Percentiles rank a stretch among this genome's conserved stretches.
Conservation (phyloP, 768 basidiomycete genomes). For the Trametes cinnabarina region DNA sequence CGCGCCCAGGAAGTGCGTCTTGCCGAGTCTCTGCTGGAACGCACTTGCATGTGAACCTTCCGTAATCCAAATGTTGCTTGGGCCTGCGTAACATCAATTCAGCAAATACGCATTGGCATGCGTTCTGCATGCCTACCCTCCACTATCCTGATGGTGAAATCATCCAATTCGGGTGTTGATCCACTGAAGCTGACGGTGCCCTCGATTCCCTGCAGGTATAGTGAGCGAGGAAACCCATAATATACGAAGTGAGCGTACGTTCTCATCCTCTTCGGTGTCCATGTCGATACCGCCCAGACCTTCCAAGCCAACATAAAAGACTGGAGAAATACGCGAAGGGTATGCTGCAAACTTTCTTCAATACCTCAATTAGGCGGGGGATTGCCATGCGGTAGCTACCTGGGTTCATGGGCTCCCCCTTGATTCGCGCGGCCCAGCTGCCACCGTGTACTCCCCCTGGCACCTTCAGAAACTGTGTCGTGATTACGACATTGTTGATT, state of each 20-base stretch:
- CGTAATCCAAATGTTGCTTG: constrained; percentile 52
- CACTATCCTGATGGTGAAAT: constrained; percentile 75
- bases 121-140: constrained; percentile 52
- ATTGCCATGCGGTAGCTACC: constrained; percentile 37
- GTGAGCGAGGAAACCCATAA: constrained; percentile 7
- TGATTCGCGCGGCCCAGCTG: constrained; percentile 85
- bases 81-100: constrained; percentile 34
- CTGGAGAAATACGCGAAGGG: constrained; percentile 66
- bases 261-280: constrained; percentile 71
- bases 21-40: constrained; percentile 64
- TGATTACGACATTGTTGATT: constrained; percentile 80
- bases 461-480: constrained; percentile 85
- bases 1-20: constrained; percentile 67
- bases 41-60: constrained; percentile 53
- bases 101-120: neutral
- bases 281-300: constrained; percentile 81
- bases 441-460: constrained; percentile 79
- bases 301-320: constrained; percentile 88
- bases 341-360: constrained; percentile 35
- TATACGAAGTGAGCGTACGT: constrained; percentile 46
- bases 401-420: constrained; percentile 70
- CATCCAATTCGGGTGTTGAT: constrained; percentile 72
- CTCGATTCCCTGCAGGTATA: constrained; percentile 60
- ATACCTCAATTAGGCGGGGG: constrained; percentile 24
- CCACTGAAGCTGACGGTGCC: constrained; percentile 72